Percentiles rank a stretch among this genome's conserved stretches.
Evolutionary conservation across 2,329 filamentous ascomycete genomes (phyloP).

Genomic region (Teratosphaeria epicoccoides): DNA sequence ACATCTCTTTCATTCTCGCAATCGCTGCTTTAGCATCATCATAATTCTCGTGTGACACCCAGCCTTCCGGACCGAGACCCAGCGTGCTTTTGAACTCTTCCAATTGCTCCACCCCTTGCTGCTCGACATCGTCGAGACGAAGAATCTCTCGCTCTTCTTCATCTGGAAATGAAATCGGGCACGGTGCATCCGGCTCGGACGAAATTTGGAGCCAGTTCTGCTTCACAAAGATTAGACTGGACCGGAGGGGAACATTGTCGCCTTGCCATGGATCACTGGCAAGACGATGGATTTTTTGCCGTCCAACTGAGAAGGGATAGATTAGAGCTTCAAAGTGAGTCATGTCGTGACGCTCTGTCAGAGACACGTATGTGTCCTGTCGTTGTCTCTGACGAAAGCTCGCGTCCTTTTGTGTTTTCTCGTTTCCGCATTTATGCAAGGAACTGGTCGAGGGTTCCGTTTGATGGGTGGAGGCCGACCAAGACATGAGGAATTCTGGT

Average conservation of each 20-base stretch:
- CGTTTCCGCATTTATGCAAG: background rate
- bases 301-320: conserved; percentile 9
- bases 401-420: no score
- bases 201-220: conserved; percentile 10
- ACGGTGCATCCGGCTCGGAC: background rate
- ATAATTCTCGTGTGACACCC: conserved; percentile 13
- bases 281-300: conserved; percentile 12
- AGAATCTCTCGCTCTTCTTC: conserved; percentile 16
- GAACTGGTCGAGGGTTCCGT: background rate
- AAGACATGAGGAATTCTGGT: conserved; percentile 31
- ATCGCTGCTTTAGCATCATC: conserved; percentile 11
- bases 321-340: conserved; percentile 13
- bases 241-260: conserved; percentile 15
- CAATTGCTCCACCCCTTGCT: conserved; percentile 16
- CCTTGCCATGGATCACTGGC: conserved; percentile 17
- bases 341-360: conserved; percentile 7
- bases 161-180: conserved; percentile 10
- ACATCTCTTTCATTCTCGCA: conserved; percentile 18
- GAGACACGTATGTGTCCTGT: conserved; percentile 11
- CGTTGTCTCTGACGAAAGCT: background rate
- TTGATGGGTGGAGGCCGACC: background rate
- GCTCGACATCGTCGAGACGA: conserved; percentile 13
- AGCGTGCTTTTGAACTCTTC: conserved; percentile 7
- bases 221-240: conserved; percentile 11
- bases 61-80: conserved; percentile 13